A percentile compares a stretch with the other conserved stretches of the same genome.
Conservation (phyloP, 768 basidiomycete genomes). For the Kwoniella shandongensis region DNA sequence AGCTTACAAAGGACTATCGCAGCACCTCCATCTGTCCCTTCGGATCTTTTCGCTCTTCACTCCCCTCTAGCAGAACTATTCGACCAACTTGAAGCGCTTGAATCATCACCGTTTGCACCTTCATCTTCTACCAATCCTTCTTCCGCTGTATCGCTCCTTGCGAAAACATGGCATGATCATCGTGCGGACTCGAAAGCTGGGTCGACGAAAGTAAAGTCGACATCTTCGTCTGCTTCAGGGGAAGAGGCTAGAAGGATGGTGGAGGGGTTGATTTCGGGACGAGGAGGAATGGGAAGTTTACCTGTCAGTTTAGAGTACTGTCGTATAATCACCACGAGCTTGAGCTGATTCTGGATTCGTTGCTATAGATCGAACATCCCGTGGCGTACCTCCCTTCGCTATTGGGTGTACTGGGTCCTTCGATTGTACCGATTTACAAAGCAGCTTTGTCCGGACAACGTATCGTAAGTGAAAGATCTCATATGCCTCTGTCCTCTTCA, state of each 20-base stretch:
- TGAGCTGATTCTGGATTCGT: neutral
- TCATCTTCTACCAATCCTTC: slow-evolving; percentile 14
- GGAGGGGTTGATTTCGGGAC: neutral
- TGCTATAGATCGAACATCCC: slow-evolving; percentile 37
- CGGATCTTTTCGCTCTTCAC: slow-evolving; percentile 25
- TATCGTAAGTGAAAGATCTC: slow-evolving; percentile 34
- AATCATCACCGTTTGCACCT: slow-evolving; percentile 17
- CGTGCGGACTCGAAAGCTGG: slow-evolving; percentile 5
- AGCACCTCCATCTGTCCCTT: slow-evolving; percentile 7
- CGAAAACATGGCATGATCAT: slow-evolving; percentile 17
- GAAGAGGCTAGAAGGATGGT: too few species aligned
- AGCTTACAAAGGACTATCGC: neutral
- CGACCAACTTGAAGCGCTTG: slow-evolving; percentile 27
- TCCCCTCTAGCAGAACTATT: slow-evolving; percentile 24
- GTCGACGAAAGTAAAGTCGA: too few species aligned
- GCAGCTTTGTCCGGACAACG: slow-evolving; percentile 37
- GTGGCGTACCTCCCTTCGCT: slow-evolving; percentile 40
- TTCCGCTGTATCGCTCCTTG: slow-evolving; percentile 12
- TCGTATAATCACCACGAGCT: neutral
- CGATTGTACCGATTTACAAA: slow-evolving; percentile 44
- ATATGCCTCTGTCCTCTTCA: neutral
- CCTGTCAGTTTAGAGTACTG: neutral
- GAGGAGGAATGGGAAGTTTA: neutral
- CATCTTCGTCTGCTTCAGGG: too few species aligned
- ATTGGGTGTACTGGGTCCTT: slow-evolving; percentile 39